Evolutionary conservation across 495 filamentous ascomycete genomes (phyloP).

Genomic region (Penicillium bovifimosum): DNA sequence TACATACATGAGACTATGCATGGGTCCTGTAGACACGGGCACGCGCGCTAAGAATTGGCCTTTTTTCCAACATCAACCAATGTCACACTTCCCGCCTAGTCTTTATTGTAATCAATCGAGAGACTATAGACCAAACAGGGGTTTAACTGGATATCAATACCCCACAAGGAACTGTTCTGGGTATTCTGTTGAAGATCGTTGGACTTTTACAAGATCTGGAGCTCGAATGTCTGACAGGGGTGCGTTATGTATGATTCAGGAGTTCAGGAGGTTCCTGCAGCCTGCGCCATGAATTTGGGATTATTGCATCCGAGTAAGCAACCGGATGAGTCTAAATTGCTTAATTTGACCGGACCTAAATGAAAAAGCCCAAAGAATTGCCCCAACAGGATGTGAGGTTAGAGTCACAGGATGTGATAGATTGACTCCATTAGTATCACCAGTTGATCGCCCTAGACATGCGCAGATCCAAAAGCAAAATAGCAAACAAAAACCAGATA

Average conservation of each 20-base stretch:
- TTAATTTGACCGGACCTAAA: background rate
- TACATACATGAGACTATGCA: background rate
- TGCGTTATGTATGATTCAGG: slow-evolving; percentile 3
- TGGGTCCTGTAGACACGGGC: background rate
- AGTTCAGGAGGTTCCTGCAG: slow-evolving; percentile 3
- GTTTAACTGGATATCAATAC: too few relatives aligned
- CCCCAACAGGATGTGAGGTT: background rate
- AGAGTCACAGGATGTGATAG: background rate
- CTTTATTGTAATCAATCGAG: too few relatives aligned
- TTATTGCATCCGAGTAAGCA: background rate
- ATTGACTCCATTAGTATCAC: background rate
- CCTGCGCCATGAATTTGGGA: background rate
- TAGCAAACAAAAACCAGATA: background rate
- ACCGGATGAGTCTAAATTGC: background rate
- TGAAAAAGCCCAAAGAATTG: background rate
- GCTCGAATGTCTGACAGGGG: background rate
- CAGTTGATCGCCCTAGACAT: background rate
- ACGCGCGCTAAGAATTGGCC: too few relatives aligned
- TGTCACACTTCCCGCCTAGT: too few relatives aligned
- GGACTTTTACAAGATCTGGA: background rate
- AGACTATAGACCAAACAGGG: too few relatives aligned
- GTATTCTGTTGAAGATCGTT: background rate
- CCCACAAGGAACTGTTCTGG: too few relatives aligned
- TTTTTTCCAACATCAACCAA: too few relatives aligned
- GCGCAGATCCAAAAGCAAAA: background rate